Evolutionary conservation across 2,329 filamentous ascomycete genomes (phyloP), one percentile per base, ranked within the genome.

Genomic region (Sphaerostilbella broomeana): DNA sequence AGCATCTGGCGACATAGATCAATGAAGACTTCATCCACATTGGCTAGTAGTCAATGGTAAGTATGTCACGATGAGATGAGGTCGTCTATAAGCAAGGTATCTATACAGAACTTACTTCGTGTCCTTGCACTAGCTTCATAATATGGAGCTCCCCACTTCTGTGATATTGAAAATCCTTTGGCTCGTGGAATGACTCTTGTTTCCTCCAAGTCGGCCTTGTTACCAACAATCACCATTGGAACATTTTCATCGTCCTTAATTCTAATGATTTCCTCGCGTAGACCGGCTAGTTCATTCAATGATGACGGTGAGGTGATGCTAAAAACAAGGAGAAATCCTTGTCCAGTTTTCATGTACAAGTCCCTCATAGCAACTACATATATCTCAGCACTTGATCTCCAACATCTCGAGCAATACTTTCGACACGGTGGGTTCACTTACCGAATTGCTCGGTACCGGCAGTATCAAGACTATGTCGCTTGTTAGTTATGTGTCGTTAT

Each of bases 371-470:
- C 74, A 51, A 78, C 71, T 78, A 46, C 18, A 16, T 29, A 12
- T 16, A 29, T 2, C 29, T 35, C n/a, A n/a, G n/a, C n/a, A n/a
- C n/a, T n/a, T n/a, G n/a, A n/a, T n/a, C n/a, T n/a, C n/a, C 20
- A 16, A 35, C 12, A 10, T 13, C 20, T n/a, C 45, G 32, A n/a
- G 15, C 12, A 35, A 15, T n/a, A 15, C 8, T 15, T 8, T 13
- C 11, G 2, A 13, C 30, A 32, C 42, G 37, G 35, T 9, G 12
- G 11, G 16, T 22, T 42, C 37, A 51, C 82, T 64, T 72, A 90
- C 86, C 90, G 64, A 94, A 94, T 60, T 94, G 87, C 61, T 94
- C 87, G 49, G 87, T 94, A 43, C 87, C 87, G 50, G 87, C 87
- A 33, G 87, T 95, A 59, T 95, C 87, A 53, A 94, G 77, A 58